Conservation (phyloP, 2,329 filamentous ascomycete genomes). For the Hymenoscyphus repandus region DNA sequence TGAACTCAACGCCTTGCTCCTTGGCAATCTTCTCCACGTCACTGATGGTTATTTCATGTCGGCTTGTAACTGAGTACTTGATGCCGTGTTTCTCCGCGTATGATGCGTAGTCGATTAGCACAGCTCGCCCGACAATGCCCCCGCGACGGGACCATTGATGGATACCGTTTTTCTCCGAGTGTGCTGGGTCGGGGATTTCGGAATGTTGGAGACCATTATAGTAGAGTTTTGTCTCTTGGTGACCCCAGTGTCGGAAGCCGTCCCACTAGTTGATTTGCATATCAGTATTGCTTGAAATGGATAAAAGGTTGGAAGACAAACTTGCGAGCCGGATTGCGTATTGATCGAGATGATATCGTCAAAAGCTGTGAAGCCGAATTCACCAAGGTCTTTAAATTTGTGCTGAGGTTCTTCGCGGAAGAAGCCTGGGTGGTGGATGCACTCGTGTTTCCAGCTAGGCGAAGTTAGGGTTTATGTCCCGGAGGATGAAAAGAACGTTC, state of each 20-base stretch:
- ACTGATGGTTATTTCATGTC: conserved; percentile 31
- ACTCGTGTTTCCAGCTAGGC: conserved; percentile 14
- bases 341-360: conserved; percentile 46
- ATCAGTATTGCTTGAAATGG: too few species aligned
- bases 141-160: conserved; percentile 10
- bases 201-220: conserved; percentile 31
- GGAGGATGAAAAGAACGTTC: not conserved
- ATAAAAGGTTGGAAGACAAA: not conserved
- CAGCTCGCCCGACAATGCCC: conserved; percentile 50
- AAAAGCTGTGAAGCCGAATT: conserved; percentile 41
- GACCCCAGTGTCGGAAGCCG: conserved; percentile 34
- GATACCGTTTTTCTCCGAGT: conserved; percentile 27
- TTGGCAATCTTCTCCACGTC: conserved; percentile 40
- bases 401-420: conserved; percentile 12
- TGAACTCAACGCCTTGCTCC: conserved; percentile 40
- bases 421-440: conserved; percentile 16
- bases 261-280: too few species aligned
- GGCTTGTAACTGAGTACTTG: conserved; percentile 33
- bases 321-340: conserved; percentile 39
- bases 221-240: conserved; percentile 23
- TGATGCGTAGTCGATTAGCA: conserved; percentile 47
- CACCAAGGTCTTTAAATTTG: conserved; percentile 11
- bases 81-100: conserved; percentile 32
- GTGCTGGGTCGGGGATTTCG: conserved; percentile 30
- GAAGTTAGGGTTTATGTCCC: not conserved